Base-by-base conservation (phyloP, 2,329 filamentous ascomycete genomes). In the Chrysoporthe cubensis region DNA sequence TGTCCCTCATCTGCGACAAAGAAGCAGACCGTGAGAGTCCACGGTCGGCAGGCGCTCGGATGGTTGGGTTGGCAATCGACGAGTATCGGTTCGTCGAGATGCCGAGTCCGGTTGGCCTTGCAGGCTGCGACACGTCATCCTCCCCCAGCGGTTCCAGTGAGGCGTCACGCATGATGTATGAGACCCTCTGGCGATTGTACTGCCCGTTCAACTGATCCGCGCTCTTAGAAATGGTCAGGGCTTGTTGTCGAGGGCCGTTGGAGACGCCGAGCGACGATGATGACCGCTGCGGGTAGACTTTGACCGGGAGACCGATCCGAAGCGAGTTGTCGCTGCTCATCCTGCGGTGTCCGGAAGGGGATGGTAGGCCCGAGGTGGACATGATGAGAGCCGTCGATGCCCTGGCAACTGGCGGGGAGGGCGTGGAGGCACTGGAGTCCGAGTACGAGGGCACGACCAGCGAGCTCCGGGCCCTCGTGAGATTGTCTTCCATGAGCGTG, bases 401-500 rank as follows among this genome's bases (percentile, higher is more conserved):
- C 57, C 82, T 78, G 44, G 80, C 76, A 9, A 83, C 79, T 0
- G 81, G 79, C 4, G 85, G 87, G 65, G 82, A 86, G 16, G 86
- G 83, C 1, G 84, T 86, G 21, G 85, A 87, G 11, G 80, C 80
- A 67, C 83, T 82, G 2, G 85, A 87, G 3, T 74, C 72, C 60
- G 93, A 88, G 0, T 84, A 81, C 50, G 90, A 92, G 16, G 84
- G 80, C 26, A 87, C 81, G 66, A 93, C 89, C 8, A 83, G 78
- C 2, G 87, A 92, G 74, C 87, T 93, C 7, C 91, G 90, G 52
- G 89, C 94, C 69, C 93, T 90, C 67, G 86, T 90, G 26, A 97
- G 83, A 73, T 97, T 97, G 48, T 91, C 93, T 79, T 97, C 95
- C 94, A 97, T 97, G 43, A 92, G 91, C 76, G 92, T 96, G 70